Base-by-base conservation (phyloP, 768 basidiomycete species). In the Inosperma sp. region DNA sequence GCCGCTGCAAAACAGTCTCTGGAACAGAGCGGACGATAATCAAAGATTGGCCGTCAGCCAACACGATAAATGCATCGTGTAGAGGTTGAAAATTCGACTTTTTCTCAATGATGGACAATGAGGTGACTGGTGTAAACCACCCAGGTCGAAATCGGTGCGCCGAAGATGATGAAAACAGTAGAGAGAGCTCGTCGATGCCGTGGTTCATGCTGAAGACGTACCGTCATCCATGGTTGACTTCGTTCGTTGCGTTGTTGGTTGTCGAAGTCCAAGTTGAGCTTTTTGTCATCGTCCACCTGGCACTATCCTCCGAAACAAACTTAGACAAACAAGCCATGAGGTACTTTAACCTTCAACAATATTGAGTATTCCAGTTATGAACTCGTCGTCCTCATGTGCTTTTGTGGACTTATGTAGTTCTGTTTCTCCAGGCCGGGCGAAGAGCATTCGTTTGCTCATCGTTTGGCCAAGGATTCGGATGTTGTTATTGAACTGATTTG, bases 181-280 rank as follows among this genome's bases (percentile, higher is more conserved):
- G 53, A 69, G 71, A 67, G 71, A 71, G 70, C 67, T 75, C 67
- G 81, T 73, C 73, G 83, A 72, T 69, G 82, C 71, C 75, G 83
- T 74, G 72, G 82, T 73, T 79, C 81, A 83, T 83, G 84, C 76
- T 85, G 84, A 77, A 66, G 73, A 86, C 84, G 84, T 86, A 86
- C 84, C 84, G 82, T 86, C 74, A 74, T 77, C 75, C 75, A 77
- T 76, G 61, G 57, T 51, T 71, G 70, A 54, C 41, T 52, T 48
- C 37, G 45, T 35, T 44, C 9, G 50, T 49, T 41, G 45, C 41
- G 29, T 16, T 50, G 31, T 48, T 51, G 22, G 30, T 51, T 22
- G 41, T 44, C 27, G 12, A 35, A 13, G 41, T 22, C 21, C 8
- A 21, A 26, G 13, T 17, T 25, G 13, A 27, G 6, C 10, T 25